Conservation (phyloP, 495 filamentous ascomycete genomes). For the Hyphodiscus hymeniophilus region DNA sequence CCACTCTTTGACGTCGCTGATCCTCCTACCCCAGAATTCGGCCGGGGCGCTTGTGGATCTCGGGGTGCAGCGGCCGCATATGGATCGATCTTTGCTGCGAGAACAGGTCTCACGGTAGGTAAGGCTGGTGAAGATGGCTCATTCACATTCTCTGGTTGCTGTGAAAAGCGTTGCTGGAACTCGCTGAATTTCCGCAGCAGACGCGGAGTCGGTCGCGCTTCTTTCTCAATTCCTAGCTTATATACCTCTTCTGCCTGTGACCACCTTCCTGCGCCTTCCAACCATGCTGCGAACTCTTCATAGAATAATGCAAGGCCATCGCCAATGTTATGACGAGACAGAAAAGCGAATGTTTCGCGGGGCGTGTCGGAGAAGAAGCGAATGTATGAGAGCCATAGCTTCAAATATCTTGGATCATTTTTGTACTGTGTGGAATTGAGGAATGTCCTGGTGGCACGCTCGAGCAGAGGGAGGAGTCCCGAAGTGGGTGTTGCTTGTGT, state of each 20-base stretch:
- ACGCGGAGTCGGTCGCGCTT: constrained; percentile 75
- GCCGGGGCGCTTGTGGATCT: constrained; percentile 61
- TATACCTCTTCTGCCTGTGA: constrained; percentile 91
- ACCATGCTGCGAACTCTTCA: constrained; percentile 90
- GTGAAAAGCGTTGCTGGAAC: constrained; percentile 70
- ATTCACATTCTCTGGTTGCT: constrained; percentile 44
- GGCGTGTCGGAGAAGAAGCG: constrained; percentile 86
- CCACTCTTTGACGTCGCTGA: constrained; percentile 41
- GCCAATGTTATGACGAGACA: constrained; percentile 81
- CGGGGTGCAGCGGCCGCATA: constrained; percentile 45
- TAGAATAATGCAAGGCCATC: constrained; percentile 90
- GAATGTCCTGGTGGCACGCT: constrained; percentile 86
- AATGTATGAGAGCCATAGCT: constrained; percentile 91
- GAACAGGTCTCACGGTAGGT: constrained; percentile 71
- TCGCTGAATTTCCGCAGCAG: constrained; percentile 82
- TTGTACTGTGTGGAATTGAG: constrained; percentile 78
- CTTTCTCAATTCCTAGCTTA: constrained; percentile 73
- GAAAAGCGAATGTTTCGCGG: constrained; percentile 83
- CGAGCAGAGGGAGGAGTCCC: constrained; percentile 78
- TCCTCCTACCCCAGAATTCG: constrained; percentile 34
- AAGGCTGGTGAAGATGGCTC: constrained; percentile 81
- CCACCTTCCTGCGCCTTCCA: constrained; percentile 82
- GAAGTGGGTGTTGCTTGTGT: constrained; percentile 88
- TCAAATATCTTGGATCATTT: constrained; percentile 89
- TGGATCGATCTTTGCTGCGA: constrained; percentile 79